Base-by-base conservation (phyloP, 371 early-diverging fungal species). In the Mortierella sp. region DNA sequence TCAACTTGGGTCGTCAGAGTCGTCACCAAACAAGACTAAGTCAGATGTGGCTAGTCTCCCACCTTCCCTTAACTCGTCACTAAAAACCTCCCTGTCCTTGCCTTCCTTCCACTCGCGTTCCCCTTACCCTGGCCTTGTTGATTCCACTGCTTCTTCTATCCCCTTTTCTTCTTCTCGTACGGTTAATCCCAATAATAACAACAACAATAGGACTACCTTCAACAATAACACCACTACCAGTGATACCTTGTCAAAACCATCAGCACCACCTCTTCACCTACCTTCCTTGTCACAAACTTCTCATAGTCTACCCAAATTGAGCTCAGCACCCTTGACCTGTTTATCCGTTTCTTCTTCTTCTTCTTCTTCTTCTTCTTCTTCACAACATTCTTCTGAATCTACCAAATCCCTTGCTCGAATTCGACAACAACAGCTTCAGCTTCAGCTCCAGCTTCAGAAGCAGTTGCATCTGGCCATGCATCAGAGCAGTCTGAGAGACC, bases 381-480 rank as follows among this genome's bases (percentile, higher is more conserved):
- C 63, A 4, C 37, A 5, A 34, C 43, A 40, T 19, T 49, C 63
- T 13, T 61, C 56, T 19, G 37, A 45, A 26, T 40, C 66, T 26
- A 22, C 61, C 19, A n/a, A 32, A 4, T 60, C 64, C 7, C 58
- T 58, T 26, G 34, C 32, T 45, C 62, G 61, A 55, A 47, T 66
- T 8, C 34, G 32, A 34, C 71, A 64, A 29, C 65, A 64, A 26
- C 64, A 72, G 47, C 61, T 40, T 40, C 72, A 66, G 66, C 67
- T 72, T 31, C 72, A 66, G 57, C 61, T 57, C 15, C 72, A 72
- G 62, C 66, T 62, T 15, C 53, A 62, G 62, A 60, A 62, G 63
- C 72, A 62, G 61, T 56, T 72, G 66, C 66, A 66, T 62, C 61
- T 56, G 61, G 62, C 67, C 66, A 72, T 72, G 72, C 72, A 66